Base-by-base conservation (phyloP, 345 rosid genomes). In the Syzygium aromaticum region DNA sequence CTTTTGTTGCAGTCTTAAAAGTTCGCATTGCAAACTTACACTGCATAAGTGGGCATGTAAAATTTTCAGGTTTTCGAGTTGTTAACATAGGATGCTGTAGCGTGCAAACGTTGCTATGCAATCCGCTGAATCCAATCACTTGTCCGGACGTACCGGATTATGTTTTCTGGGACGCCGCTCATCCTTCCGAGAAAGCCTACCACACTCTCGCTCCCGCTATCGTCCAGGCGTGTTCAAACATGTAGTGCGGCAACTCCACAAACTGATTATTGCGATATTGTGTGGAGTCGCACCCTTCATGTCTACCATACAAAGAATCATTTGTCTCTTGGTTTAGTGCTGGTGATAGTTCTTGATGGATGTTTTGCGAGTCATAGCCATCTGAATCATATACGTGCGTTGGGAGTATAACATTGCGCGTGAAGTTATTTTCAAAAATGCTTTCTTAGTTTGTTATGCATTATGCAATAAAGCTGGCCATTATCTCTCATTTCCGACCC, bases 161-260 rank as follows among this genome's bases (percentile, higher is more conserved):
- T 27, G 87, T 89, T 51, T 91, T 91, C 63, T 91, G 90, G 91
- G 92, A 91, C 85, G 56, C 59, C n/a, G 86, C 52, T 40, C 91
- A 91, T 53, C 91, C 92, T 6, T 63, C 91, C 10, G 92, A 91
- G 77, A 85, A 40, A 84, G 84, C 92, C 43, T 85, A 89, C 51
- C 85, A 78, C 28, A 7, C 43, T 27, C 28, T 90, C 52, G 53
- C 67, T 56, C 54, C 85, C 0, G 54, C 85, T 2, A 83, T 83
- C 1, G 53, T 49, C 85, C 85, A 52, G 85, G 85, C 85, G 5
- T 67, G 80, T 33, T 67, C 21, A 6, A 67, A 67, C 46, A 33
- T 67, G 80, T 67, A 67, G 80, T 13, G 25, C 12, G 11, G 80
- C 46, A 19, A 33, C 80, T 67, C 80, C 2, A 67, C 46, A 23